Base-by-base conservation (phyloP, 148 eudicot genomes). In the Chenopodium formosanum region DNA sequence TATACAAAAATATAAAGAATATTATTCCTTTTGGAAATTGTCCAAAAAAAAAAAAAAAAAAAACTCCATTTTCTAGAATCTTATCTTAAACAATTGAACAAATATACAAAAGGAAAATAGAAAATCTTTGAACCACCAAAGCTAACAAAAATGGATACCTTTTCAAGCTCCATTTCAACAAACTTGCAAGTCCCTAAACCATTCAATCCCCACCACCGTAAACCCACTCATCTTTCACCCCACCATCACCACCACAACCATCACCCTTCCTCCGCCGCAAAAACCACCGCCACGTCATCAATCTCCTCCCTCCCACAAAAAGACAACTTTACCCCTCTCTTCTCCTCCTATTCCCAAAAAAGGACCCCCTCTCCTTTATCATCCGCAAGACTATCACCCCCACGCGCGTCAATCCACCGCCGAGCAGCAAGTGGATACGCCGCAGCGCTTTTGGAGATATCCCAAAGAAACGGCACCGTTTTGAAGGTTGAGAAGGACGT, bases 401-500 rank as follows among this genome's bases (percentile, higher is more conserved):
- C 79, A 46, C 86, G 70, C 1, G 14, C 68, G 37, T 47, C 80
- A 1, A 52, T 76, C 74, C 91, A 88, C 60, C 85, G 74, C 0
- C 78, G 79, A 31, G 81, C 92, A n/a, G 88, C 95, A 40, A 88
- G 86, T 37, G 97, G 97, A 53, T 93, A 93, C 68, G 97, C 97
- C 6, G 91, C 93, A 2, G 97, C 97, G 11, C 91, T 93, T n/a
- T 31, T 93, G 46, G 93, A 91, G 70, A 74, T 82, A 3, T 87
- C 92, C 1, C 82, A 82, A 14, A 56, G 64, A 70, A 82, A 81
- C 82, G 86, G 84, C 81, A 40, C 75, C 44, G 83, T 90, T 1
- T 79, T 71, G 10, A 82, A 34, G 60, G 86, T 91, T 23, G 81
- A 76, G 6, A 87, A 66, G 80, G 95, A 90, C 23, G 92, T 87